Base-by-base conservation (phyloP, 2,329 filamentous ascomycete genomes). In the Cladosporium austrohemisphaericum region DNA sequence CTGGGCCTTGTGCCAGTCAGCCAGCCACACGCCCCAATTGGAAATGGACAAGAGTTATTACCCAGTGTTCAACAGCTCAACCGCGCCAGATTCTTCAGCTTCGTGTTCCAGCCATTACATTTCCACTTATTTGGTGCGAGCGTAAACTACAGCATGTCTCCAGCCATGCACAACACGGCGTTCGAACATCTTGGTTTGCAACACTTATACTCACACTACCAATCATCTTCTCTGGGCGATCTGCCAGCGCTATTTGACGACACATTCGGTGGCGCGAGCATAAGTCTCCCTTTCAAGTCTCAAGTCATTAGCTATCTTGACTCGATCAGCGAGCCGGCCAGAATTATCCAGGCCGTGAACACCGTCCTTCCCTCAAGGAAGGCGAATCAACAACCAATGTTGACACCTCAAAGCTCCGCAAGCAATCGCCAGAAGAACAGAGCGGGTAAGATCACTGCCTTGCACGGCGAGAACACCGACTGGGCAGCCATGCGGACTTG, bases 381-480 rank as follows among this genome's bases (percentile, higher is more conserved):
- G 5, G 65, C 81, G 5, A 68, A 77, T 20, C 63, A 73, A 1
- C 76, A 83, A 16, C 5, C 19, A 10, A 18, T 7, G 18, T 22
- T n/a, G 19, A 14, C 29, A 44, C 13, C 19, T 19, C 46, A 78
- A 78, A 1, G 75, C 73, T 25, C 79, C 1, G 71, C 76, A 19
- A 77, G 76, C 18, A 48, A 68, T 8, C 74, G 74, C 1, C 63
- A 81, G 28, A 76, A 81, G 53, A 81, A 81, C 52, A 75, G 79
- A 36, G 75, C 82, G 1, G 84, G 84, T 0, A 78, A 80, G 0
- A 77, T 86, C 8, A 76, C 77, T 52, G 83, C 80, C 0, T 71
- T 88, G 0, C 85, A 87, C 53, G 85, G 84, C 1, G 84, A 88
- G 49, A 88, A 88, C 51, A 88, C 84, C 0, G 85, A 88, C 62